These are phyloP conservation scores for Naganishia friedmannii DNA, from an alignment of 768 basidiomycete genomes.

Conservation along the genomic window DNA sequence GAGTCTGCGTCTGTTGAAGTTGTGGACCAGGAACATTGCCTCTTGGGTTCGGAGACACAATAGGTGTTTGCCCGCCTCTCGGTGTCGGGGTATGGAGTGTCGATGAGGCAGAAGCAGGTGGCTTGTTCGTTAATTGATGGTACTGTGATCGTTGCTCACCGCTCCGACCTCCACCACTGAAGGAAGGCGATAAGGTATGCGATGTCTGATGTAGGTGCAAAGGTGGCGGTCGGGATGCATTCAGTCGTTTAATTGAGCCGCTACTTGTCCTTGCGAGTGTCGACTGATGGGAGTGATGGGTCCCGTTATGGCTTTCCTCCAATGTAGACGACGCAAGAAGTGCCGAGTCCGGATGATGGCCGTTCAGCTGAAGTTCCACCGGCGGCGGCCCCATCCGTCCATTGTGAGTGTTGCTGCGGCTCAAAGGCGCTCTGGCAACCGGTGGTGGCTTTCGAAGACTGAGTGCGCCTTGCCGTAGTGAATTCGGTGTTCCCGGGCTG, in stretches of 20 bases:
- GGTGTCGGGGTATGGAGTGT: neutral
- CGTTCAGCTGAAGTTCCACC: slow-evolving; percentile 19
- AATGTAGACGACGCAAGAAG: neutral
- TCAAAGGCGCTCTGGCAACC: too few relatives aligned
- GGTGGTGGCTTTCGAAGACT: neutral
- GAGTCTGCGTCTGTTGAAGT: neutral
- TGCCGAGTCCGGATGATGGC: slow-evolving; percentile 3
- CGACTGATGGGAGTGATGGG: neutral
- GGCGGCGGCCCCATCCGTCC: neutral
- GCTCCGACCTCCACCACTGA: neutral
- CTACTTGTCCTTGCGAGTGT: slow-evolving; percentile 10
- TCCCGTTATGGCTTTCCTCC: slow-evolving; percentile 3
- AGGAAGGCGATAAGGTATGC: slow-evolving; percentile 11
- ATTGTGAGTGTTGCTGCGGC: neutral
- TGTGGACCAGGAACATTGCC: neutral
- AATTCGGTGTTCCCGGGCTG: slow-evolving; percentile 34
- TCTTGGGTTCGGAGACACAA: neutral
- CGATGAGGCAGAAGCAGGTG: neutral
- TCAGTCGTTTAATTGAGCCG: slow-evolving; percentile 53
- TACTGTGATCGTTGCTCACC: neutral
- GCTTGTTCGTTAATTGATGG: neutral
- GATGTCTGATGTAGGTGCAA: slow-evolving; percentile 62
- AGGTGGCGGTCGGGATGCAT: slow-evolving; percentile 70
- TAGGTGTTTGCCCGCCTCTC: neutral
- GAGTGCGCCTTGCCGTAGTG: neutral